Evolutionary conservation across 1,284 basidiomycete species (phyloP).

Genomic region (Cutaneotrichosporon sp.): DNA sequence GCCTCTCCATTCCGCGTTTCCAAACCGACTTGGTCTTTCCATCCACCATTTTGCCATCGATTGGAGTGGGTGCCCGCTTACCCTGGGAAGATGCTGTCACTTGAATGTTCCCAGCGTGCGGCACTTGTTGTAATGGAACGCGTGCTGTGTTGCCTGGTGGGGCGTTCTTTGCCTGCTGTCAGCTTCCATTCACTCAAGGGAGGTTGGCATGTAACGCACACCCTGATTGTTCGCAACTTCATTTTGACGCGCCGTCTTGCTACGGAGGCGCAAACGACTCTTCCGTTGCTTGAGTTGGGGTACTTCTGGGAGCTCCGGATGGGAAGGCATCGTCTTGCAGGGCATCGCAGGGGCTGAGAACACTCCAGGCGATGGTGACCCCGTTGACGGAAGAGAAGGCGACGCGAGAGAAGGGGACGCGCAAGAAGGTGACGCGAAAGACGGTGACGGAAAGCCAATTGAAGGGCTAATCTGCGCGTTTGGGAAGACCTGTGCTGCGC

Average conservation of each 20-base stretch:
- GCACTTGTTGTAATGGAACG: not conserved
- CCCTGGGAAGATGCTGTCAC: not conserved
- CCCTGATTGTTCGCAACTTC: not conserved
- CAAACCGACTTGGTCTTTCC: conserved; percentile 26
- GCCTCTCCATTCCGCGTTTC: conserved; percentile 40
- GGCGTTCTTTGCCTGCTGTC: not conserved
- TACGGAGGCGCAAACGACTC: conserved; percentile 4
- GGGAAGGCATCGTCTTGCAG: no score
- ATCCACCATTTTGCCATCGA: not conserved
- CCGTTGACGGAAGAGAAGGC: no score
- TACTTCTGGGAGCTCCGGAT: not conserved
- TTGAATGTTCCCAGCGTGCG: not conserved
- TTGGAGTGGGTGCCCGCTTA: not conserved
- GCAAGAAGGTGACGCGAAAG: not conserved
- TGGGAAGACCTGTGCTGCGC: not conserved
- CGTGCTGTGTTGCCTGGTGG: not conserved
- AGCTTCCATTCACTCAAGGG: not conserved
- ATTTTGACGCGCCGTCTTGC: not conserved
- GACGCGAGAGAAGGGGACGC: not conserved
- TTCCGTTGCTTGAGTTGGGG: conserved; percentile 4
- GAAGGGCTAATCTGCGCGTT: not conserved
- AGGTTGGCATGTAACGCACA: not conserved
- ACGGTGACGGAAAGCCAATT: not conserved
- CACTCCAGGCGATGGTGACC: no score
- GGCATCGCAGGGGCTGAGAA: no score